Evolutionary conservation across 148 eudicot species (phyloP).

Genomic region (Amaranthus hypochondriacus): DNA sequence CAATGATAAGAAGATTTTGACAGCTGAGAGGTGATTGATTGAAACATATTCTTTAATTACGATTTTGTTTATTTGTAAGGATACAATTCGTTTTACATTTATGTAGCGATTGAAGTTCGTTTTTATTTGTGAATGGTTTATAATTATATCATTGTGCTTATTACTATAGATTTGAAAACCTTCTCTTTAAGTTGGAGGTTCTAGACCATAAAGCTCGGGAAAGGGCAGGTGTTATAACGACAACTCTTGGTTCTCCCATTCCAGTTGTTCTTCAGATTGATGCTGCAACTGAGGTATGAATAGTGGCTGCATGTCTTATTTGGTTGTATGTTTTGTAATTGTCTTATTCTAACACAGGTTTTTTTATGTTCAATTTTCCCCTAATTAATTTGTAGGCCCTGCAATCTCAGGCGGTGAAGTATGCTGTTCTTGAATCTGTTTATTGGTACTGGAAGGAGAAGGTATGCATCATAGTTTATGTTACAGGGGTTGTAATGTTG

Average conservation of each 20-base stretch:
- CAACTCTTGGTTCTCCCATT: conserved; percentile 73
- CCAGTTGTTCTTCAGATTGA: conserved; percentile 78
- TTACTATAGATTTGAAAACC: conserved; percentile 59
- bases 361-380: conserved; percentile 3
- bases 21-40: conserved; percentile 64
- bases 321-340: not conserved
- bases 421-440: conserved; percentile 65
- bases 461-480: conserved; percentile 38
- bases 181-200: conserved; percentile 78
- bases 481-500: not conserved
- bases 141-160: conserved; percentile 19
- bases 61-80: not conserved
- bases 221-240: conserved; percentile 83
- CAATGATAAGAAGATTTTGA: conserved; percentile 51
- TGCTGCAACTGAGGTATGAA: conserved; percentile 68
- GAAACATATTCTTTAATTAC: not conserved
- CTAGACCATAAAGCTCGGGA: conserved; percentile 90
- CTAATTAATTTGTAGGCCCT: conserved; percentile 47
- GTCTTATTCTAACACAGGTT: not conserved
- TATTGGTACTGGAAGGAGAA: conserved; percentile 87
- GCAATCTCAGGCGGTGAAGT: conserved; percentile 54
- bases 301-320: not conserved
- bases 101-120: not conserved
- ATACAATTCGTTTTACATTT: not conserved
- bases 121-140: conserved; percentile 1